Conservation (phyloP, 352 stramenopile species). For the Pythium oligandrum region DNA sequence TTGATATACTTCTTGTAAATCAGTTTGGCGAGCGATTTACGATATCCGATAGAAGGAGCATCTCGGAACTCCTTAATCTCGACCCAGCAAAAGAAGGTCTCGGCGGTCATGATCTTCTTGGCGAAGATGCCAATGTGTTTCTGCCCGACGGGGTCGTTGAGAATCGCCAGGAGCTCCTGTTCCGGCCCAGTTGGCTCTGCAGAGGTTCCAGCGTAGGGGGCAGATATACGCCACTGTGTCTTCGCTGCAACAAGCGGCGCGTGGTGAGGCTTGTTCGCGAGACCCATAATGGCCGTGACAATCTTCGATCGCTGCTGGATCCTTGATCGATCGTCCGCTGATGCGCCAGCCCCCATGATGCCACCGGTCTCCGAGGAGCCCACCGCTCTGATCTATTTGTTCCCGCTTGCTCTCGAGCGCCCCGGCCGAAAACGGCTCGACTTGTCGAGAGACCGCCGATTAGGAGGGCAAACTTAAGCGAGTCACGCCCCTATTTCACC, state of each 20-base stretch:
- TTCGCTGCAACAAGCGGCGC: slow-evolving; percentile 69
- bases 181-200: slow-evolving; percentile 52
- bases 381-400: no score
- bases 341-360: slow-evolving; percentile 32
- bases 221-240: slow-evolving; percentile 72
- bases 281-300: slow-evolving; percentile 38
- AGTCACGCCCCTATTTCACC: no score
- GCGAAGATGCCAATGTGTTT: slow-evolving; percentile 78
- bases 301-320: slow-evolving; percentile 48
- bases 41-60: slow-evolving; percentile 56
- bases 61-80: slow-evolving; percentile 82
- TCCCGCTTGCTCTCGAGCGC: no score
- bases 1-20: slow-evolving; percentile 87
- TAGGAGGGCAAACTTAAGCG: no score
- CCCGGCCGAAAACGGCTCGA: no score
- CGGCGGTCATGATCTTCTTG: slow-evolving; percentile 80
- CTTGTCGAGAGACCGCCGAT: no score
- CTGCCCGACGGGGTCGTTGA: slow-evolving; percentile 74
- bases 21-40: slow-evolving; percentile 71
- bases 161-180: slow-evolving; percentile 59
- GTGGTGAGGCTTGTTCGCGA: slow-evolving; percentile 60
- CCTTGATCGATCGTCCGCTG: slow-evolving; percentile 20
- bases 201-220: slow-evolving; percentile 37
- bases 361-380: no score
- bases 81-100: slow-evolving; percentile 86